These are phyloP conservation scores for Aureobasidium sp. DNA, from an alignment of 2,329 filamentous ascomycete genomes.

Conservation along the genomic window DNA sequence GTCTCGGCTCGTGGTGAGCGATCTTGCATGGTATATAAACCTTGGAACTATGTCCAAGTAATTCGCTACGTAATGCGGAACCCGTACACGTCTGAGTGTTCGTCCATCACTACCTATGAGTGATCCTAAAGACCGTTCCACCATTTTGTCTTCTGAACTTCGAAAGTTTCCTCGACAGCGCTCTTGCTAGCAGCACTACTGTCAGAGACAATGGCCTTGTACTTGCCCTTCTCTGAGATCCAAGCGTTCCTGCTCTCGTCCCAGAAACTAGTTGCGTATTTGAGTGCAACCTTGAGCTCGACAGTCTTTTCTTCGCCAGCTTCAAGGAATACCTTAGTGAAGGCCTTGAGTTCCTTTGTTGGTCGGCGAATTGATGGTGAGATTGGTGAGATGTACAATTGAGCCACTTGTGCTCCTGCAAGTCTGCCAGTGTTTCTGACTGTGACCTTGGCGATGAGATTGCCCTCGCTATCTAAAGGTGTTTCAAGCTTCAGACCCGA, in stretches of 20 bases:
- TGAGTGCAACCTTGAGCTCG: constrained; percentile 52
- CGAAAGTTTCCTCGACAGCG: constrained; percentile 49
- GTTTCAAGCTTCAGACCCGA: constrained; percentile 48
- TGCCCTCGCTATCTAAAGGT: constrained; percentile 39
- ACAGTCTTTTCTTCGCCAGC: constrained; percentile 52
- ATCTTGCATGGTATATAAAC: no score
- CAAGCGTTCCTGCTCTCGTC: constrained; percentile 61
- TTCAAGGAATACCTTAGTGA: constrained; percentile 56
- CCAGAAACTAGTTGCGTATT: constrained; percentile 63
- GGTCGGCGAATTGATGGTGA: constrained; percentile 58
- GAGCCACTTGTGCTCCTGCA: constrained; percentile 58
- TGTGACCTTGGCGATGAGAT: constrained; percentile 42
- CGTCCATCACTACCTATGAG: neutral
- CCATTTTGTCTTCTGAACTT: constrained; percentile 55
- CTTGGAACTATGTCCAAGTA: no score
- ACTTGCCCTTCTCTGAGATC: constrained; percentile 59
- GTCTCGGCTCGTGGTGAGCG: no score
- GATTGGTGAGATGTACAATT: constrained; percentile 60
- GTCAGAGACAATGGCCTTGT: constrained; percentile 54
- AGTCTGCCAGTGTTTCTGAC: constrained; percentile 52
- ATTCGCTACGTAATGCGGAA: neutral
- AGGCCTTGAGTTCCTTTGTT: constrained; percentile 64
- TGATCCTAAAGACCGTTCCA: constrained; percentile 54
- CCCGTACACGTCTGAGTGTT: no score
- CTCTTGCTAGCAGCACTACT: constrained; percentile 30